A percentile compares a stretch with the other conserved stretches of the same genome.
These are phyloP conservation scores for Ascochyta clinopodiicola DNA, from an alignment of 2,329 filamentous ascomycete species.

Conservation along the genomic window DNA sequence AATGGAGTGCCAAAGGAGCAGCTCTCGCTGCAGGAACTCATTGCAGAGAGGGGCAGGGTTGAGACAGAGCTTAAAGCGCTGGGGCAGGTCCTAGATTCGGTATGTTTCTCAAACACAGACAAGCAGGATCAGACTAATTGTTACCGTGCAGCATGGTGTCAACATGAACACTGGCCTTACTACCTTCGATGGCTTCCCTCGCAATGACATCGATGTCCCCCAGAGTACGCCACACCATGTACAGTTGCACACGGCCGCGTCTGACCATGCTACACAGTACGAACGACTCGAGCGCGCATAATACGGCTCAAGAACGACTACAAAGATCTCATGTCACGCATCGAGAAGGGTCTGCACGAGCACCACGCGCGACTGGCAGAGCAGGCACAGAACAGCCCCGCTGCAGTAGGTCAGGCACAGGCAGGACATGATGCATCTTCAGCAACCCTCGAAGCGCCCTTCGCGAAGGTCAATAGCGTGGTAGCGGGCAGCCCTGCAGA, in stretches of 20 bases:
- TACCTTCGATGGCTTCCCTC: slow-evolving; percentile 88
- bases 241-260: not conserved
- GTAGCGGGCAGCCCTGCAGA: slow-evolving; percentile 80
- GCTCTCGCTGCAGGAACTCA: slow-evolving; percentile 78
- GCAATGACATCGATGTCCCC: slow-evolving; percentile 91
- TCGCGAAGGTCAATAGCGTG: slow-evolving; percentile 90
- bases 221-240: slow-evolving; percentile 69
- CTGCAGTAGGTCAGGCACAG: slow-evolving; percentile 25
- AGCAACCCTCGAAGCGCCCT: slow-evolving; percentile 65
- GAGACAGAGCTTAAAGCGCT: slow-evolving; percentile 88
- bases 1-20: slow-evolving; percentile 68
- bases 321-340: slow-evolving; percentile 81
- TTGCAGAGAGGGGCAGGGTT: slow-evolving; percentile 80
- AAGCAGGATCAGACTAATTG: slow-evolving; percentile 19
- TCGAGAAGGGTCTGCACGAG: slow-evolving; percentile 87
- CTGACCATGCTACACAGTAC: slow-evolving; percentile 65
- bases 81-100: slow-evolving; percentile 85
- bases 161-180: slow-evolving; percentile 89
- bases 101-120: slow-evolving; percentile 52
- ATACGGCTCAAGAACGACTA: slow-evolving; percentile 92
- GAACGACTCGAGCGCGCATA: slow-evolving; percentile 89
- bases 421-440: slow-evolving; percentile 33
- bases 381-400: slow-evolving; percentile 50
- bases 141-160: slow-evolving; percentile 76
- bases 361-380: slow-evolving; percentile 77